Percentiles rank a stretch among this genome's conserved stretches.
phyloP scores from a whole-genome alignment of 2,329 filamentous ascomycete genomes.

The Aspergillus pseudoterreus region DNA sequence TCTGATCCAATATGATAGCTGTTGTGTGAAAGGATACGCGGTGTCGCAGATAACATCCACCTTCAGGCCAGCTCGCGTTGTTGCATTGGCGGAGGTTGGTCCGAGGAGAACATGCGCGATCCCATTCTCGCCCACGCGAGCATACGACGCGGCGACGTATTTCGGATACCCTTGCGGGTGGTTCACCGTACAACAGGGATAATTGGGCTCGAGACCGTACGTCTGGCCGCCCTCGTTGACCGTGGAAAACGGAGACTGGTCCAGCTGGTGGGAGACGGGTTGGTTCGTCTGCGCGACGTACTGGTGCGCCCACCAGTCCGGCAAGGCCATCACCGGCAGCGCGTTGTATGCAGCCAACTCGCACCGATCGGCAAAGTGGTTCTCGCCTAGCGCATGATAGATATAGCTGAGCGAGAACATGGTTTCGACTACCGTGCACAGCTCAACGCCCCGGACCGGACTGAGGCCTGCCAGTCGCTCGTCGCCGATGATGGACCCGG shows the following conservation, averaged over 20 bases:
- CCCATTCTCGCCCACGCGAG: slow-evolving; percentile 39
- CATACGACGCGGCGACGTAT: slow-evolving; percentile 49
- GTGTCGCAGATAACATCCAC: slow-evolving; percentile 48
- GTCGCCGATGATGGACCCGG: slow-evolving; percentile 50
- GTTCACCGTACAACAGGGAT: slow-evolving; percentile 56
- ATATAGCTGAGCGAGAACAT: slow-evolving; percentile 51
- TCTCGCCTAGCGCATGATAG: slow-evolving; percentile 48
- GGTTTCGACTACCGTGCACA: slow-evolving; percentile 51
- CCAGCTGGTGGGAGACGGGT: slow-evolving; percentile 45
- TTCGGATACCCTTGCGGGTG: slow-evolving; percentile 57
- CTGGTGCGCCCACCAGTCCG: slow-evolving; percentile 56
- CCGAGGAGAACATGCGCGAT: slow-evolving; percentile 51
- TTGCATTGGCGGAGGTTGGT: slow-evolving; percentile 42
- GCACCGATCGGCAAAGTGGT: slow-evolving; percentile 48
- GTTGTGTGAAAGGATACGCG: slow-evolving; percentile 47
- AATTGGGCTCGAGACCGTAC: slow-evolving; percentile 53
- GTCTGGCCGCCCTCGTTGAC: slow-evolving; percentile 44
- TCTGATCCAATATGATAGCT: slow-evolving; percentile 39
- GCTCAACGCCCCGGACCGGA: slow-evolving; percentile 45
- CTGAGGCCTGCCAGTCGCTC: slow-evolving; percentile 46
- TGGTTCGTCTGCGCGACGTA: slow-evolving; percentile 55
- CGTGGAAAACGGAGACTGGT: slow-evolving; percentile 47
- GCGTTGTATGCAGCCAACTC: slow-evolving; percentile 55
- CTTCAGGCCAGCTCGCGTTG: slow-evolving; percentile 11
- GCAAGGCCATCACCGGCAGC: slow-evolving; percentile 49